Evolutionary conservation across 768 basidiomycete species (phyloP).

Genomic region (Mycena haematopus): DNA sequence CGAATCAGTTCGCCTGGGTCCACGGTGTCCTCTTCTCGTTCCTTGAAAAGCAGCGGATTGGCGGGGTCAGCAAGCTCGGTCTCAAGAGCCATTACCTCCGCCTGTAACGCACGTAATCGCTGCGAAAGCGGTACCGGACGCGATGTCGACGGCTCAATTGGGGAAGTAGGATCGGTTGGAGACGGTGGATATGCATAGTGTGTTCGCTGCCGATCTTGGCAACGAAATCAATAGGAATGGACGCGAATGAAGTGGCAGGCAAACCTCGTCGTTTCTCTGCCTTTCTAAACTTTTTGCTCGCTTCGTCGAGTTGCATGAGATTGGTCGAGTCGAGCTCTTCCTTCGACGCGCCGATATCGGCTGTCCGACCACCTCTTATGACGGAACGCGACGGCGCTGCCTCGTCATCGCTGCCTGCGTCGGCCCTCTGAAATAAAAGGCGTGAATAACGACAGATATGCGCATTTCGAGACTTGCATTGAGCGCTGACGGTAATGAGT

Average conservation of each 20-base stretch:
- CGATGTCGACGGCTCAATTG: constrained; percentile 41
- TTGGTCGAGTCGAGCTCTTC: constrained; percentile 77
- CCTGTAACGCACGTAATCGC: constrained; percentile 70
- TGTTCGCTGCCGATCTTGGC: constrained; percentile 56
- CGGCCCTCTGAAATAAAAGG: constrained; percentile 53
- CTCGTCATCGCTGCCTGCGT: constrained; percentile 72
- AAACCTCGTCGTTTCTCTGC: constrained; percentile 70
- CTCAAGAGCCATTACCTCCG: constrained; percentile 83
- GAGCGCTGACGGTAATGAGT: constrained; percentile 62
- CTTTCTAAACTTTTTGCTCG: constrained; percentile 71
- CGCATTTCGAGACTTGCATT: constrained; percentile 48
- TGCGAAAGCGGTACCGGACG: constrained; percentile 58
- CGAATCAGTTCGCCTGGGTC: constrained; percentile 80
- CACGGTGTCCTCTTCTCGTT: constrained; percentile 62
- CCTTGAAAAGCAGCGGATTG: constrained; percentile 68
- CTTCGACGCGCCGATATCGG: constrained; percentile 44
- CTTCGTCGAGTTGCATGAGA: constrained; percentile 70
- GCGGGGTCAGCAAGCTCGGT: constrained; percentile 81
- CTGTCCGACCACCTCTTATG: constrained; percentile 42
- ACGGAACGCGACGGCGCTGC: constrained; percentile 46
- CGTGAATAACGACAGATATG: constrained; percentile 20
- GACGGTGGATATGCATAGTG: constrained; percentile 77
- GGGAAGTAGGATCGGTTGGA: constrained; percentile 55
- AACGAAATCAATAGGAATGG: constrained; percentile 1
- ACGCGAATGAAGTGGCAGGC: constrained; percentile 25